phyloP scores from a whole-genome alignment of 306 rosid genomes.

The Trifolium dubium region DNA sequence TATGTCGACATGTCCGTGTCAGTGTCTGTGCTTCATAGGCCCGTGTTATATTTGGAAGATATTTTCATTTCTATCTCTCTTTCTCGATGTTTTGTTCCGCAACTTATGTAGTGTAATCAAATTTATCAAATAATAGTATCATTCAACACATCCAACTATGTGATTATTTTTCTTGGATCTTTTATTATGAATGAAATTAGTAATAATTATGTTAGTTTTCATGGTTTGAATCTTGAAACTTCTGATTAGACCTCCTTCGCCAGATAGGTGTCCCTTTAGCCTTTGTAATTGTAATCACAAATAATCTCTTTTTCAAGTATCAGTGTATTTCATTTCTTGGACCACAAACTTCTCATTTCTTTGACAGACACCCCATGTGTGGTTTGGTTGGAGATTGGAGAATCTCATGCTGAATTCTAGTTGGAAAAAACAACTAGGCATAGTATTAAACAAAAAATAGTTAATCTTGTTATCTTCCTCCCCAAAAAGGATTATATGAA shows the following conservation, averaged over 20 bases:
- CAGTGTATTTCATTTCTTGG: slow-evolving; percentile 32
- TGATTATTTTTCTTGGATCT: no score
- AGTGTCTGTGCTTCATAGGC: no score
- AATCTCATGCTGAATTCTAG: slow-evolving; percentile 24
- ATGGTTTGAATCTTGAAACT: no score
- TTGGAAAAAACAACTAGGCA: neutral
- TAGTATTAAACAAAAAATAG: neutral
- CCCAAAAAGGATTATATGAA: slow-evolving; percentile 9
- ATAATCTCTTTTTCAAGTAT: neutral
- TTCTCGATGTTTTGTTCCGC: neutral
- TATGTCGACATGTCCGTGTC: no score
- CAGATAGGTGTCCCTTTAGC: no score
- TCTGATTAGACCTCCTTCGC: no score
- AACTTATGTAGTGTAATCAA: neutral
- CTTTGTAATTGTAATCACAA: neutral
- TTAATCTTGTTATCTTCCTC: slow-evolving; percentile 27
- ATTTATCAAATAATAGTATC: neutral
- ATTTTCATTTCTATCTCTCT: slow-evolving; percentile 9
- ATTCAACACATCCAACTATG: slow-evolving; percentile 1
- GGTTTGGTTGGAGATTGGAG: neutral
- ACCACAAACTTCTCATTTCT: slow-evolving; percentile 34
- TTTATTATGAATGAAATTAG: no score
- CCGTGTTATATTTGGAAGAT: neutral
- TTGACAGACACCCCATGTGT: slow-evolving; percentile 41
- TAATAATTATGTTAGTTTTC: no score